Evolutionary conservation across 2,329 filamentous ascomycete genomes (phyloP), one percentile per base, ranked within the genome.

Genomic region (Zymoseptoria pseudotritici): DNA sequence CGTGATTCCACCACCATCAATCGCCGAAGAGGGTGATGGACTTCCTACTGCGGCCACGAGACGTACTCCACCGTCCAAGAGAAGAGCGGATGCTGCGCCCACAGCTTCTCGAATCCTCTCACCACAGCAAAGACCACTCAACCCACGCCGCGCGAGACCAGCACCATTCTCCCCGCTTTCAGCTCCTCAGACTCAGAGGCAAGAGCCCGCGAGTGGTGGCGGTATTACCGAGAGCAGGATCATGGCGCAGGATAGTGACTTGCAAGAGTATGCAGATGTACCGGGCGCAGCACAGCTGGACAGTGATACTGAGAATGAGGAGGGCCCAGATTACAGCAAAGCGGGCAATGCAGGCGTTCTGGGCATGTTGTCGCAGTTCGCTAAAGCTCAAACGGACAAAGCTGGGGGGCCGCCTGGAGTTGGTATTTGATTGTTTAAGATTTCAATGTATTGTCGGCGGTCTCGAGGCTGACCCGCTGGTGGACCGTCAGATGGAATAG

Each of bases 341-440:
- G 29, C 69, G 71, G 31, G 75, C 69, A 36, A 79, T 80, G 80
- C 78, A 2, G 86, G 86, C 2, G 85, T 88, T 4, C 72, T 89
- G 60, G 86, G 86, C 8, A 72, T 89, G 65, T 77, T 89, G 59
- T 83, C 86, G 70, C 84, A 89, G 68, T 88, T 88, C 67, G 83
- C 86, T 63, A 85, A 83, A 72, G 84, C 82, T 46, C 82, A 84
- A 63, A 79, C 78, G 24, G 79, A 79, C 77, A 57, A 74, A 76
- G 63, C 77, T 4, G 62, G 65, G 20, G 70, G 69, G 5, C 59
- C 65, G 13, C 60, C 54, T 7, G 50, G 9, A 21, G 50, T 52
- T 52, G 50, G 50, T 11, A 67, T 68, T 49, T 67, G 58, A 65
- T 51, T 13, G 54, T 19, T 5, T 19, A 9, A 36, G 17, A 50